Base-by-base conservation (phyloP, 2,329 filamentous ascomycete genomes). In the Trichoderma atroviride region DNA sequence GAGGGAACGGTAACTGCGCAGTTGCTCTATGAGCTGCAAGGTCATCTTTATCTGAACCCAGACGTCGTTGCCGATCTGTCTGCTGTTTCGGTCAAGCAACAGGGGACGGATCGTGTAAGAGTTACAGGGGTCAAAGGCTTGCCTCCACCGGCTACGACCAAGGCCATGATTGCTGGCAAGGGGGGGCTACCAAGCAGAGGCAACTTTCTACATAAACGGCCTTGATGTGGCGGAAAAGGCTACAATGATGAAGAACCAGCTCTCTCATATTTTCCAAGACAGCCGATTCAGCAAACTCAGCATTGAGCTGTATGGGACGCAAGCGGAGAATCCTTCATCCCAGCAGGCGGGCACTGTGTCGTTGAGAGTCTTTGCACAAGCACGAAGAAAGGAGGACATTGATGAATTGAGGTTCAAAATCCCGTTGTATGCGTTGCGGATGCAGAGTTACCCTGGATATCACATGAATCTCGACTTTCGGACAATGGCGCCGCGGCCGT, bases 281-380 rank as follows among this genome's bases (percentile, higher is more conserved):
- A 71, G 70, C 24, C 79, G 77, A 13, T 81, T 82, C 59, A 78
- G 74, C 68, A 77, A 77, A 10, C 71, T 82, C 0, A 80, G 76
- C 19, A 77, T 82, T 31, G 71, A 77, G 52, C 24, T 73, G 16
- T 73, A 83, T 79, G 72, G 85, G 76, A 60, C 80, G 71, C 40
- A 78, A 68, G 75, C 79, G 0, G 75, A 79, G 1, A 78, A 85
- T 50, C 81, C 83, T 0, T 73, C 73, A 3, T 81, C 78, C n/a
- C 83, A 86, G 37, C 80, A 82, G 31, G 79, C 79, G 0, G 84
- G 83, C 0, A 87, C 84, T 0, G 83, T 85, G 0, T 82, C 83
- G 55, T 79, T 85, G 52, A 73, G 83, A 29, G 76, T 84, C 59
- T 80, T 85, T 72, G 80, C 80, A 0, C 83, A 89, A 72, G 83